phyloP scores from a whole-genome alignment of 2,329 filamentous ascomycete genomes.

The Fusarium fujikuroi region DNA sequence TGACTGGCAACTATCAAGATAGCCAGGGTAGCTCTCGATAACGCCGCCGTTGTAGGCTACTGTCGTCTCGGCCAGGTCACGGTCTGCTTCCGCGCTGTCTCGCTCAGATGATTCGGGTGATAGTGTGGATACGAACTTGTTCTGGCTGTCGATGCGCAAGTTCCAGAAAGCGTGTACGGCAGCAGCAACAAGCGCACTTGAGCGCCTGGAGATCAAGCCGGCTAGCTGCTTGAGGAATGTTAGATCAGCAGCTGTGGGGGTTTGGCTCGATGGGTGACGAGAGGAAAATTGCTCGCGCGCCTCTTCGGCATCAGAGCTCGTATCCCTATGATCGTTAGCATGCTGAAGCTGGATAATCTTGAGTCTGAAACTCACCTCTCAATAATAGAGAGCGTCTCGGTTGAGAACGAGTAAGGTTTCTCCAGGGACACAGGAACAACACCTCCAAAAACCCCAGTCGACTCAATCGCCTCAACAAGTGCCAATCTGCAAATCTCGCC shows the following conservation, averaged over 20 bases:
- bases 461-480: conserved; percentile 67
- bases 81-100: conserved; percentile 62
- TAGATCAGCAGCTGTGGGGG: conserved; percentile 60
- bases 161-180: conserved; percentile 70
- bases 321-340: conserved; percentile 55
- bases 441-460: conserved; percentile 65
- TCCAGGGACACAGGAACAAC: conserved; percentile 64
- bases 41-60: conserved; percentile 86
- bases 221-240: conserved; percentile 63
- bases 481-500: conserved; percentile 71
- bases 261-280: conserved; percentile 59
- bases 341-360: too few relatives aligned
- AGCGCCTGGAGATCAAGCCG: conserved; percentile 65
- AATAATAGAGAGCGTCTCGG: conserved; percentile 68
- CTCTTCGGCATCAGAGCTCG: conserved; percentile 53
- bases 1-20: conserved; percentile 69
- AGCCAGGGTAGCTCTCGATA: conserved; percentile 80
- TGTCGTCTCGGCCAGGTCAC: conserved; percentile 59
- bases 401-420: conserved; percentile 67
- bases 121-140: conserved; percentile 48
- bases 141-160: conserved; percentile 60
- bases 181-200: conserved; percentile 68
- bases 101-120: conserved; percentile 49
- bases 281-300: conserved; percentile 61
- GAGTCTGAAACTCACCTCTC: conserved; percentile 59